Base-by-base conservation (phyloP, 495 filamentous ascomycete genomes). In the Penicillium flavigenum region DNA sequence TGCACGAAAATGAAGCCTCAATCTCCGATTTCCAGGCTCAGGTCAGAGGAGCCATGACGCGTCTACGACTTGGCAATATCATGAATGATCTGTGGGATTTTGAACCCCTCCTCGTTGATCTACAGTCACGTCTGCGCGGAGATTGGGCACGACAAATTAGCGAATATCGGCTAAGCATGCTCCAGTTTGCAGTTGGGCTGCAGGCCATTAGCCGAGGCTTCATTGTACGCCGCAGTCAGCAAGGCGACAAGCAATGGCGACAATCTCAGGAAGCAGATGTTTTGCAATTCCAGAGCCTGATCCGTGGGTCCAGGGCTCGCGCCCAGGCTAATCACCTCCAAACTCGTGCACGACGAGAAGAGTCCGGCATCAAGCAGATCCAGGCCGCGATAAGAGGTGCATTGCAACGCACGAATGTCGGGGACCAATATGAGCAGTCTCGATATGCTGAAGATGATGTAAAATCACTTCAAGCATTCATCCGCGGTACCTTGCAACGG, bases 21-120 rank as follows among this genome's bases (percentile, higher is more conserved):
- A 85, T 97, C 39, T 47, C 82, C 10, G 92, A 97, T 53, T 79
- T 99, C 22, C 95, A 99, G 66, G 81, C 88, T 20, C 90, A 96
- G 65, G 83, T 90, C n/a, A 82, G 88, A 57, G 95, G 93, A 16
- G 90, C 91, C 9, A 70, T 93, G 53, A 59, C 90, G 22, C 83
- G 95, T 47, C 75, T 96, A 70, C 81, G 81, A 54, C 83, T 97
- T 12, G 93, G 92, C 16, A 74, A 88, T 10, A 80, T 80, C 47
- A 97, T 98, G 93, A 88, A 94, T 63, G 70, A 82, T 29, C 77
- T 98, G n/a, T 98, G 95, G 94, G 87, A 95, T 62, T 81, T 82
- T 11, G 95, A 99, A 71, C 81, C 86, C 12, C 75, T 81, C 67
- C 74, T 98, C 16, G 69, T 92, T 32, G 85, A 94, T 39, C 75